phyloP scores from a whole-genome alignment of 1,284 basidiomycete species.

The Laetiporus sulphureus region DNA sequence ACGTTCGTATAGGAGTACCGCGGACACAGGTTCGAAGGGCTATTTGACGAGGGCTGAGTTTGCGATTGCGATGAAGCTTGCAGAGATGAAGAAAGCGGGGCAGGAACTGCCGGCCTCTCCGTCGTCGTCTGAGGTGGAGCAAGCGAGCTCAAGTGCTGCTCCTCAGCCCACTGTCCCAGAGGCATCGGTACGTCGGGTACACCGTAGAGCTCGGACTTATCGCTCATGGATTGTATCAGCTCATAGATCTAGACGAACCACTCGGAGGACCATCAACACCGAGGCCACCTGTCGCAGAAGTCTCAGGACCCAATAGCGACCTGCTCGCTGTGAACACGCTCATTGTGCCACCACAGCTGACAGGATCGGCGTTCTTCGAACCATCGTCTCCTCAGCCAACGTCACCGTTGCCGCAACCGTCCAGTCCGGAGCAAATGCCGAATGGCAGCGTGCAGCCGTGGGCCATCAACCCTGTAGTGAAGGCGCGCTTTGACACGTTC shows the following conservation, averaged over 20 bases:
- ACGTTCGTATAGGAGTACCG: slow-evolving; percentile 14
- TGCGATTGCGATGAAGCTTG: slow-evolving; percentile 17
- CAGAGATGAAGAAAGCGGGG: slow-evolving; percentile 15
- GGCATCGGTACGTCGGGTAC: neutral
- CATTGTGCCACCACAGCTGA: slow-evolving; percentile 1
- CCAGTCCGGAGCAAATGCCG: slow-evolving; percentile 3
- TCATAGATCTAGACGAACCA: slow-evolving; percentile 3
- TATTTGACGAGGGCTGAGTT: slow-evolving; percentile 20
- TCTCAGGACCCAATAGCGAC: neutral
- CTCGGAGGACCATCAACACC: neutral
- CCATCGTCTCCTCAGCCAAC: neutral
- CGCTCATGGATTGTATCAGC: neutral
- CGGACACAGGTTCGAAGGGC: slow-evolving; percentile 18
- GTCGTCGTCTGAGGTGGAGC: no score
- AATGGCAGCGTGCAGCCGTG: slow-evolving; percentile 35
- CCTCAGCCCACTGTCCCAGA: neutral
- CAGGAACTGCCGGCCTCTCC: slow-evolving; percentile 12
- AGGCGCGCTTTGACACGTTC: slow-evolving; percentile 73
- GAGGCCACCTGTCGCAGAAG: neutral
- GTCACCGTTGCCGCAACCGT: slow-evolving; percentile 2
- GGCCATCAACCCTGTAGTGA: slow-evolving; percentile 82
- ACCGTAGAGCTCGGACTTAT: neutral
- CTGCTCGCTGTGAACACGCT: neutral
- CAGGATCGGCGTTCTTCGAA: neutral
- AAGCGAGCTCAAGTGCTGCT: neutral